These are phyloP conservation scores for Endotrypanum monterogeii DNA, from an alignment of 208 protist species.

Conservation along the genomic window DNA sequence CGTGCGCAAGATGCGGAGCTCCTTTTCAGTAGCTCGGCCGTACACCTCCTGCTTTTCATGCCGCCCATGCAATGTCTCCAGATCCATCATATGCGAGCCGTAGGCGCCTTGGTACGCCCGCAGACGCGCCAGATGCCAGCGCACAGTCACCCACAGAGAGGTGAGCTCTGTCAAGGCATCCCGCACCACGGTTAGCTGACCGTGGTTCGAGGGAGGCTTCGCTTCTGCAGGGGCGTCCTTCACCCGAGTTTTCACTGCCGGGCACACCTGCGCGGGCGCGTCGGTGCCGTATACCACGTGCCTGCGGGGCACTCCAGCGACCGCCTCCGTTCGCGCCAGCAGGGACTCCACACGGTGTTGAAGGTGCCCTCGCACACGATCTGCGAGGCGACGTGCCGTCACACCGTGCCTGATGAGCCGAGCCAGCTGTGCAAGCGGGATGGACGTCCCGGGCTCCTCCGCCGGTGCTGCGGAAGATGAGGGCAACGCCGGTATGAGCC, in stretches of 20 bases:
- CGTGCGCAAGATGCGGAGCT: conserved; percentile 57
- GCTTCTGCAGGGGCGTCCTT: background rate
- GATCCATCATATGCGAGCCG: conserved; percentile 53
- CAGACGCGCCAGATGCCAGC: conserved; percentile 57
- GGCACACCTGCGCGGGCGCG: background rate
- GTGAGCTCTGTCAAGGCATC: conserved; percentile 77
- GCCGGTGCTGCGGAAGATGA: conserved; percentile 5
- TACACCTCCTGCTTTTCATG: conserved; percentile 69
- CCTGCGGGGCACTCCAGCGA: background rate
- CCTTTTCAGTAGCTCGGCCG: conserved; percentile 71
- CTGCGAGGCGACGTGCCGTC: conserved; percentile 26
- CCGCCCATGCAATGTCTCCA: conserved; percentile 59
- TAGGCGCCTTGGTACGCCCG: conserved; percentile 43
- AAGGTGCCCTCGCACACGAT: conserved; percentile 14
- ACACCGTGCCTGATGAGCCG: conserved; percentile 29
- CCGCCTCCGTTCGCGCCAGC: background rate
- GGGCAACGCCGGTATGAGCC: conserved; percentile 15
- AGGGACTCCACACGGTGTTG: conserved; percentile 24
- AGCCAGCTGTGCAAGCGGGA: conserved; percentile 14
- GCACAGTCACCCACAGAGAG: conserved; percentile 48
- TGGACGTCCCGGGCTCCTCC: background rate
- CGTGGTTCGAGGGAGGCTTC: background rate
- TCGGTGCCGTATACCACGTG: no score
- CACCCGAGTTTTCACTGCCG: background rate
- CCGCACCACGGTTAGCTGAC: conserved; percentile 30